These are phyloP conservation scores for Delitschia confertaspora DNA, from an alignment of 495 filamentous ascomycete genomes.

Conservation along the genomic window DNA sequence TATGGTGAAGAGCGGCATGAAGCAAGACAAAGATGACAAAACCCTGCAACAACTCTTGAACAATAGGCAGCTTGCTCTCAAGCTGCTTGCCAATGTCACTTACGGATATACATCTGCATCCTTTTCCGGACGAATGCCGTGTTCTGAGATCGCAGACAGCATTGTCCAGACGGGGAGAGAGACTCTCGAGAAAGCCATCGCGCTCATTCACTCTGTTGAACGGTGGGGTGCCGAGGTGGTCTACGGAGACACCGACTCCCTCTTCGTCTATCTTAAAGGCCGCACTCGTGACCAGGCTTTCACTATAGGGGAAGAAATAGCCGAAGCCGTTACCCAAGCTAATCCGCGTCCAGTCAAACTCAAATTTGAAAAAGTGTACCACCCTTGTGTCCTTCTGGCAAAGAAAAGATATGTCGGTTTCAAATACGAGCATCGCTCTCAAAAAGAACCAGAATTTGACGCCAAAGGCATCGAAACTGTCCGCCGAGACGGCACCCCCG, in stretches of 20 bases:
- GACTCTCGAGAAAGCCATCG: slow-evolving; percentile 88
- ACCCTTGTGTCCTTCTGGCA: slow-evolving; percentile 83
- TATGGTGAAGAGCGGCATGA: slow-evolving; percentile 98
- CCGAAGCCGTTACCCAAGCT: slow-evolving; percentile 75
- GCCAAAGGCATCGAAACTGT: slow-evolving; percentile 98
- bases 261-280: slow-evolving; percentile 89
- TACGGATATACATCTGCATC: slow-evolving; percentile 96
- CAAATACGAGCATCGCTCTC: slow-evolving; percentile 77
- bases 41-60: slow-evolving; percentile 79
- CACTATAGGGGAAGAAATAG: slow-evolving; percentile 84
- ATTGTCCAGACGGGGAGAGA: slow-evolving; percentile 94
- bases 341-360: slow-evolving; percentile 92
- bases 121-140: slow-evolving; percentile 95
- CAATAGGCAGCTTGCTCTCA: slow-evolving; percentile 91
- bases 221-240: slow-evolving; percentile 93
- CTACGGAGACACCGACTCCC: slow-evolving; percentile 93
- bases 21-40: slow-evolving; percentile 83
- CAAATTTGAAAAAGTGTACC: slow-evolving; percentile 98
- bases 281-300: slow-evolving; percentile 83
- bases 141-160: slow-evolving; percentile 94
- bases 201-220: slow-evolving; percentile 77
- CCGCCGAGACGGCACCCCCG: slow-evolving; percentile 84
- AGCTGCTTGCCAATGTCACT: slow-evolving; percentile 94
- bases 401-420: slow-evolving; percentile 98
- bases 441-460: slow-evolving; percentile 83